Evolutionary conservation across 257 asterid species (phyloP).

Genomic region (Solanum lycopersicoides): DNA sequence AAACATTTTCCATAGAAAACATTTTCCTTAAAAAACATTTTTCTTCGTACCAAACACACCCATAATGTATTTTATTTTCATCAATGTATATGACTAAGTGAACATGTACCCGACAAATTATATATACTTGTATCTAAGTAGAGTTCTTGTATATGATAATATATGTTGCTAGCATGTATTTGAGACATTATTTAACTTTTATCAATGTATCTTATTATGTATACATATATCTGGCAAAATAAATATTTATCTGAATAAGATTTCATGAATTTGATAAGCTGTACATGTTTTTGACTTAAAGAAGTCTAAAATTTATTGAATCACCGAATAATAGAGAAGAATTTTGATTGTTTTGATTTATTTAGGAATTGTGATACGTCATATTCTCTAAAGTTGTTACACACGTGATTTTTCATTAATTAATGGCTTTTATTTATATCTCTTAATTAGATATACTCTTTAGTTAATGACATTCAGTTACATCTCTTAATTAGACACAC

Average conservation of each 20-base stretch:
- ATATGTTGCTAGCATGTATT: background rate
- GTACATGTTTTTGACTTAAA: background rate
- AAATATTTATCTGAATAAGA: background rate
- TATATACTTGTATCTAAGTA: background rate
- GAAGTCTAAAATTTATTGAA: background rate
- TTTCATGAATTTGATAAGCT: background rate
- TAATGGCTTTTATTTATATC: background rate
- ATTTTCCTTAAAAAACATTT: too few species aligned
- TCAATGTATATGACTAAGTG: background rate
- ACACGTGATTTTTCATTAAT: background rate
- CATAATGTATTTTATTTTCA: background rate
- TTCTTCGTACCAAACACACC: too few species aligned
- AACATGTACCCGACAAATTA: background rate
- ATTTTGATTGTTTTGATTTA: background rate
- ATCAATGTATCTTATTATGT: background rate
- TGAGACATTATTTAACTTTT: too few species aligned
- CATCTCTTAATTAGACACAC: too few species aligned
- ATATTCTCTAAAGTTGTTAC: background rate
- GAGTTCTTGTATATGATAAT: background rate
- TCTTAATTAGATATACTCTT: background rate
- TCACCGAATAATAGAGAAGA: background rate
- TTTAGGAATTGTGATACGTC: background rate
- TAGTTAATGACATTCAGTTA: background rate
- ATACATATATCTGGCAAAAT: background rate
- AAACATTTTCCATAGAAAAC: too few species aligned